Percentiles rank a stretch among this genome's conserved stretches.
Evolutionary conservation across 2,329 filamentous ascomycete genomes (phyloP).

Genomic region (Trichoderma breve): DNA sequence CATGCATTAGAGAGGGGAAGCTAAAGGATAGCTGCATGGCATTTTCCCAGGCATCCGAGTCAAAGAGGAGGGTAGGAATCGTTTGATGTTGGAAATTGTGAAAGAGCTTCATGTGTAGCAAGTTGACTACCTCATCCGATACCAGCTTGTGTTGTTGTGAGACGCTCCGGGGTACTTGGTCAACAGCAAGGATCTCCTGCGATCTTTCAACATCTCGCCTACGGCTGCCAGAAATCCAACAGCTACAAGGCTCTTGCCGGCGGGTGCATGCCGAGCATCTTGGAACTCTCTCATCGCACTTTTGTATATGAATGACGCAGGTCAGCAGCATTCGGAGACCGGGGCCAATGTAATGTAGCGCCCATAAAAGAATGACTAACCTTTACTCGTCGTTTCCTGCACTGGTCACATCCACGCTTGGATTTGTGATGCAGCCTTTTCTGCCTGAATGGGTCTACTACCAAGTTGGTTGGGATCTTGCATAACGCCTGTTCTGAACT

Average conservation of each 20-base stretch:
- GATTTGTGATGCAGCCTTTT: neutral
- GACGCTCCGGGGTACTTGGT: neutral
- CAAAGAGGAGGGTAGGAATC: neutral
- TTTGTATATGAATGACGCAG: neutral
- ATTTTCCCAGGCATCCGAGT: neutral
- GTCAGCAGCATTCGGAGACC: neutral
- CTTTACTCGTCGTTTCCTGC: constrained; percentile 2
- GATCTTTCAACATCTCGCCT: neutral
- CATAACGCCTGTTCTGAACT: neutral
- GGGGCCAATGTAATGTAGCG: neutral
- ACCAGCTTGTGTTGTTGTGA: neutral
- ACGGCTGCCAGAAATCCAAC: neutral
- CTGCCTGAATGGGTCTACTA: neutral
- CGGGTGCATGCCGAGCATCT: neutral
- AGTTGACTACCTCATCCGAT: neutral
- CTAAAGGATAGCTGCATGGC: neutral
- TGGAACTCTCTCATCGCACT: neutral
- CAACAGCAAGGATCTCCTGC: neutral
- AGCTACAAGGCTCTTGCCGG: neutral
- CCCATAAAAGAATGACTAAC: neutral
- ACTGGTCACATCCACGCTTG: neutral
- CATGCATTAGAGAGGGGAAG: constrained; percentile 1
- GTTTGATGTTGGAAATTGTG: neutral
- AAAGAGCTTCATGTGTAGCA: neutral
- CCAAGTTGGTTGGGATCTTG: neutral